Base-by-base conservation (phyloP, 768 basidiomycete genomes). In the Amanita phalloides region DNA sequence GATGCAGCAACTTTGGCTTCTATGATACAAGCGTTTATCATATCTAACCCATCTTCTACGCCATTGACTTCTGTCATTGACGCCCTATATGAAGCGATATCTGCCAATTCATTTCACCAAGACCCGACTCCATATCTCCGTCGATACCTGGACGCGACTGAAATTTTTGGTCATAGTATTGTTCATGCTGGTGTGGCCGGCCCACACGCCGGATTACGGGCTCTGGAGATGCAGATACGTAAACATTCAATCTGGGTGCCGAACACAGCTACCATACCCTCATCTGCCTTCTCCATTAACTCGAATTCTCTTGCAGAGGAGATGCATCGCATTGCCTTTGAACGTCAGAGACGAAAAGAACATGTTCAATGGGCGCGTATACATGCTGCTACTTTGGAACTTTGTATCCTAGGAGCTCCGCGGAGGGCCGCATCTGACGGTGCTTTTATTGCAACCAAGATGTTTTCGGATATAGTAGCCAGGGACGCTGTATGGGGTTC, bases 321-420 rank as follows among this genome's bases (percentile, higher is more conserved):
- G 59, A 77, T 83, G 75, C 78, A 81, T 51, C 71, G 81, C 14
- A 80, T 82, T 50, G 79, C 78, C 20, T 64, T 59, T 21, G 81
- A 83, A 49, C 69, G 81, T 41, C 79, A 81, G 56, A 69, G 79
- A 3, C 71, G 79, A 51, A 82, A 81, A 50, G 80, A 82, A 50
- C 73, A 83, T 54, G 77, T 83, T 0, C 77, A 80, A 48, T 83
- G 81, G 81, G 81, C 81, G 0, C 74, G 78, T 33, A 77, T 83
- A 10, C 81, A 83, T 56, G 81, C 78, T 0, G 76, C 81, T 3
- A 79, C 81, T 7, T 69, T 83, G 39, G 81, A 83, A 56, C 70
- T 81, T 1, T 76, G 77, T 11, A 70, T 81, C 60, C 61, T 82
- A 38, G 66, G 62, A 2, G 59, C 74, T 62, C 72, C 72, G 1